These are phyloP conservation scores for Coprinopsis marcescibilis DNA, from an alignment of 768 basidiomycete species.

Conservation along the genomic window DNA sequence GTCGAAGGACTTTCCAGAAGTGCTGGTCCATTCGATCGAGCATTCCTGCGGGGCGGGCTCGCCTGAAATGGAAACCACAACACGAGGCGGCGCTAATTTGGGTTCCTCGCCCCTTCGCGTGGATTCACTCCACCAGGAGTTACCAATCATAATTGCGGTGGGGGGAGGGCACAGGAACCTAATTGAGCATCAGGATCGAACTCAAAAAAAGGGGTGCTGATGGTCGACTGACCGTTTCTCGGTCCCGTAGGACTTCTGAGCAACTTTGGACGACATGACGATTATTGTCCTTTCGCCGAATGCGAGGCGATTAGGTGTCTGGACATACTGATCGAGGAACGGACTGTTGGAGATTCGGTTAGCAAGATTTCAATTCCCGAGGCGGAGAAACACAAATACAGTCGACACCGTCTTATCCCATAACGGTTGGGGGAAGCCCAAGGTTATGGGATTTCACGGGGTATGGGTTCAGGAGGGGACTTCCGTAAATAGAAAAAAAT, in stretches of 20 bases:
- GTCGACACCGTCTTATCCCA: no score
- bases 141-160: conserved; percentile 90
- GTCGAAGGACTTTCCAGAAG: conserved; percentile 81
- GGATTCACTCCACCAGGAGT: conserved; percentile 90
- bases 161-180: conserved; percentile 92
- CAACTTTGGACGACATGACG: conserved; percentile 97
- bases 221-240: conserved; percentile 69
- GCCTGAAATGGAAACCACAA: conserved; percentile 88
- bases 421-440: no score
- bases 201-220: conserved; percentile 2
- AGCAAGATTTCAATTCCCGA: conserved; percentile 2
- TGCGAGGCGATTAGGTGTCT: conserved; percentile 77
- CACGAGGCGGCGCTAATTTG: conserved; percentile 70
- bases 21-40: conserved; percentile 81
- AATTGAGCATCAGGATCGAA: conserved; percentile 15
- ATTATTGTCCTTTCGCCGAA: conserved; percentile 92
- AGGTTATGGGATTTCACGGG: no score
- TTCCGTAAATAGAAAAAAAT: no score
- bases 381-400: conserved; percentile 3
- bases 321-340: conserved; percentile 80
- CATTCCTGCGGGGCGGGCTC: conserved; percentile 84
- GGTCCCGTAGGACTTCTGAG: conserved; percentile 95
- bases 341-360: conserved; percentile 41
- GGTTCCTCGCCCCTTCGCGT: conserved; percentile 68
- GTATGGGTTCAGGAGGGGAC: no score